A percentile compares a stretch with the other conserved stretches of the same genome.
Conservation (phyloP, 176 grass and related monocot species). For the Oryza meridionalis region DNA sequence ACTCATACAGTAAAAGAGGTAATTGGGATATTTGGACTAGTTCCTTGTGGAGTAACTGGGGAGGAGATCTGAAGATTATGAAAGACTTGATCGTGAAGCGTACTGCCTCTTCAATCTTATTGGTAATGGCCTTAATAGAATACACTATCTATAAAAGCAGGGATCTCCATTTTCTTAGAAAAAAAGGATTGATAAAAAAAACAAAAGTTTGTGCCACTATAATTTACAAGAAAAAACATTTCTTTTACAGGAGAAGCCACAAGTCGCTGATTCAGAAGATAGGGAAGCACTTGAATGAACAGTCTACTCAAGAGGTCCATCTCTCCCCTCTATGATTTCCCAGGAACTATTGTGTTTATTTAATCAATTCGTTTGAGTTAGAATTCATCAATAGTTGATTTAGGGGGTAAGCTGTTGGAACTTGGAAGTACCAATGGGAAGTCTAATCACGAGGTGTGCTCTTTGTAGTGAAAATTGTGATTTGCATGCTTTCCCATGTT, state of each 20-base stretch:
- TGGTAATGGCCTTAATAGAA: too few relatives aligned
- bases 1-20: background rate
- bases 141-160: too few relatives aligned
- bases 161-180: too few relatives aligned
- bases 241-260: background rate
- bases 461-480: background rate
- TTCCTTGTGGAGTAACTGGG: background rate
- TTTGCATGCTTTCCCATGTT: constrained; percentile 2
- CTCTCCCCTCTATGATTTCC: background rate
- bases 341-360: background rate
- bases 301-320: background rate
- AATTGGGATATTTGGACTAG: background rate
- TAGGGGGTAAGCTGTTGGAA: background rate
- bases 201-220: background rate
- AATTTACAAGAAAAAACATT: background rate
- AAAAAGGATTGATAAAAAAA: too few relatives aligned
- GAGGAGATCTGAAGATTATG: background rate
- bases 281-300: background rate
- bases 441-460: background rate
- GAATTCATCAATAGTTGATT: background rate
- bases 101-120: too few relatives aligned
- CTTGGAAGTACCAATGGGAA: background rate
- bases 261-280: too few relatives aligned
- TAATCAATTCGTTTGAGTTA: background rate
- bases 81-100: background rate